Evolutionary conservation across 2,329 filamentous ascomycete species (phyloP), one percentile per base, ranked within the genome.

Genomic region (Colletotrichum endophyticum): DNA sequence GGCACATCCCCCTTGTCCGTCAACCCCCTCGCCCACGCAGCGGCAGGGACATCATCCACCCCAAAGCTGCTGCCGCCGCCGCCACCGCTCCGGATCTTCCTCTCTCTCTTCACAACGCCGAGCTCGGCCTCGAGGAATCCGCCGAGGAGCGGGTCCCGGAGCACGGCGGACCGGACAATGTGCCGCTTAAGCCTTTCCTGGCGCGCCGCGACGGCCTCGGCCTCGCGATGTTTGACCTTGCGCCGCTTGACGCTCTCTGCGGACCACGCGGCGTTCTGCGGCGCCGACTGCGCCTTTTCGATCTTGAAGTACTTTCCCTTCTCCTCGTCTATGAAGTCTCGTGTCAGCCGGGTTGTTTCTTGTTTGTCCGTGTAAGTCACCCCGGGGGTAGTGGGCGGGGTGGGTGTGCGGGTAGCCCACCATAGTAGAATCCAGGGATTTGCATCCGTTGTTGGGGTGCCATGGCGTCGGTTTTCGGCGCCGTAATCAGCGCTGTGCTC

Each of bases 241-340:
- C 91, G 91, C 78, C 87, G 87, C 83, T 91, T 93, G 72, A 94
- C 90, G 8, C 88, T 88, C 62, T 90, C 86, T n/a, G 87, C 84
- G 11, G 92, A 91, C 85, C 92, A 94, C 19, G 87, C 84, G 0
- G 89, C 86, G 9, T 82, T 84, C 3, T 85, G 78, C 0, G 91
- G 88, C 1, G 91, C 91, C 19, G 87, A 87, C 71, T 89, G 87
- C 53, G 90, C 87, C 62, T 88, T 89, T 81, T 94, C 91, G 66
- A 95, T 90, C 79, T 91, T 93, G 84, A 94, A 95, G 80, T 94
- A 95, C 78, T 91, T 93, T 49, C 89, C 89, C 82, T 91, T 94
- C 59, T 88, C 88, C 16, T 83, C 68, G 76, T 92, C 91, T 92
- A 9, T 62, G 59, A 25, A 63, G 5, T 44, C 22, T 8, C 25